Evolutionary conservation across 2,329 filamentous ascomycete genomes (phyloP).

Genomic region (Neoarthrinium moseri): DNA sequence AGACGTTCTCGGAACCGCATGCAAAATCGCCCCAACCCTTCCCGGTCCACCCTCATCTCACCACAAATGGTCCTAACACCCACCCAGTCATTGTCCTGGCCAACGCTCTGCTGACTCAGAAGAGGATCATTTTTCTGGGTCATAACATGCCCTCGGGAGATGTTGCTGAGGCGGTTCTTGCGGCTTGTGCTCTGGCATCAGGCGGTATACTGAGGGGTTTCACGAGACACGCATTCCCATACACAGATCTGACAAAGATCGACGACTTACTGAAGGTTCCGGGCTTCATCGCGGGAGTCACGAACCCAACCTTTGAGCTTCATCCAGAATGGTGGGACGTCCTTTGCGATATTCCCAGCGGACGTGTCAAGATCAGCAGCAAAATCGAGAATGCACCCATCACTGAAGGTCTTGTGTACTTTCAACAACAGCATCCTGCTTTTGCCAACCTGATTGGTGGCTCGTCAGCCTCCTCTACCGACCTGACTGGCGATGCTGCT

Average conservation of each 20-base stretch:
- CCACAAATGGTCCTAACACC: slow-evolving; percentile 83
- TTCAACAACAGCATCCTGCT: slow-evolving; percentile 74
- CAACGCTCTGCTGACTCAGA: slow-evolving; percentile 93
- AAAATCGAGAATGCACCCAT: slow-evolving; percentile 77
- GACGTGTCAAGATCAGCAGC: slow-evolving; percentile 90
- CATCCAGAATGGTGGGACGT: slow-evolving; percentile 99
- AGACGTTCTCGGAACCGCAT: slow-evolving; percentile 85
- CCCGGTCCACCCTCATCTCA: slow-evolving; percentile 83
- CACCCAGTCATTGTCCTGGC: slow-evolving; percentile 94
- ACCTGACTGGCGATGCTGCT: slow-evolving; percentile 80
- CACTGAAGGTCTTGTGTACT: slow-evolving; percentile 84
- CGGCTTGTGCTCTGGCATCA: slow-evolving; percentile 90
- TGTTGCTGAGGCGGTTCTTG: slow-evolving; percentile 95
- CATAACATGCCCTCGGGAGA: slow-evolving; percentile 94
- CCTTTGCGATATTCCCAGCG: slow-evolving; percentile 87
- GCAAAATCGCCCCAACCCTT: slow-evolving; percentile 83
- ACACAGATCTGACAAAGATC: slow-evolving; percentile 96
- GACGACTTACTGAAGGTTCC: slow-evolving; percentile 94
- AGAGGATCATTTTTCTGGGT: slow-evolving; percentile 92
- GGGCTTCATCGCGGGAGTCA: slow-evolving; percentile 96
- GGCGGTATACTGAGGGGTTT: slow-evolving; percentile 92
- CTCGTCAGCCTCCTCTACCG: slow-evolving; percentile 33
- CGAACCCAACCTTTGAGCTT: slow-evolving; percentile 92
- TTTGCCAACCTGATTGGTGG: slow-evolving; percentile 50
- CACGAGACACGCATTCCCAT: slow-evolving; percentile 93